phyloP scores from a whole-genome alignment of 768 basidiomycete genomes.

The Termitomyces sp. region DNA sequence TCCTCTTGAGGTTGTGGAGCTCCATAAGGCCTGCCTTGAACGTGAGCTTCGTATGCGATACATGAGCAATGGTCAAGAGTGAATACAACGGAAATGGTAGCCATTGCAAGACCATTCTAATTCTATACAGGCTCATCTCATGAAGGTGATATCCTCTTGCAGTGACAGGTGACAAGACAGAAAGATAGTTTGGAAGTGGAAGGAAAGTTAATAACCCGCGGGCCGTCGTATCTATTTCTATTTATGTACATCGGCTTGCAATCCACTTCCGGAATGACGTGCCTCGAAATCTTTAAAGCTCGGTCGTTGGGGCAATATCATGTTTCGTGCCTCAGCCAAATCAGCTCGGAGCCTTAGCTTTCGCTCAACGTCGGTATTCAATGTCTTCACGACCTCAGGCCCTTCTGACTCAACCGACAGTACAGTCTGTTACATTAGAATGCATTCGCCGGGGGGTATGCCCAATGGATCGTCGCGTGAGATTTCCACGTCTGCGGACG shows the following conservation, averaged over 20 bases:
- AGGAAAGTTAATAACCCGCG: too few species aligned
- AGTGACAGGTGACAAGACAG: too few species aligned
- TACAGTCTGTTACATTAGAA: neutral
- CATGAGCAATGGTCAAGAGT: neutral
- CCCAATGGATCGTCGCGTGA: conserved; percentile 1
- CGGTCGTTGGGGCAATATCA: neutral
- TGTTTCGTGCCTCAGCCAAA: conserved; percentile 3
- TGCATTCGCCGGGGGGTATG: neutral
- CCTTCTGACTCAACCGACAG: neutral
- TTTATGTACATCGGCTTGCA: too few species aligned
- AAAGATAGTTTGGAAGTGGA: too few species aligned
- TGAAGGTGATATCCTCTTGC: too few species aligned
- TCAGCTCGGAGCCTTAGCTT: neutral
- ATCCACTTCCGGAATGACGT: too few species aligned
- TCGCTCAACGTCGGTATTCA: neutral
- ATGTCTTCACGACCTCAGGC: neutral
- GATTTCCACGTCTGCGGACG: conserved; percentile 7
- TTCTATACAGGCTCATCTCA: too few species aligned
- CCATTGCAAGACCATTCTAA: too few species aligned
- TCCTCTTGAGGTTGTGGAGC: neutral
- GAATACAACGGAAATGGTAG: too few species aligned
- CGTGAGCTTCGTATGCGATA: neutral
- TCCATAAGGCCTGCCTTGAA: neutral
- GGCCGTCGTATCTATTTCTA: too few species aligned
- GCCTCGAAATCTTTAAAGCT: conserved; percentile 1